Evolutionary conservation across 306 rosid genomes (phyloP).

Genomic region (Medicago arabica): DNA sequence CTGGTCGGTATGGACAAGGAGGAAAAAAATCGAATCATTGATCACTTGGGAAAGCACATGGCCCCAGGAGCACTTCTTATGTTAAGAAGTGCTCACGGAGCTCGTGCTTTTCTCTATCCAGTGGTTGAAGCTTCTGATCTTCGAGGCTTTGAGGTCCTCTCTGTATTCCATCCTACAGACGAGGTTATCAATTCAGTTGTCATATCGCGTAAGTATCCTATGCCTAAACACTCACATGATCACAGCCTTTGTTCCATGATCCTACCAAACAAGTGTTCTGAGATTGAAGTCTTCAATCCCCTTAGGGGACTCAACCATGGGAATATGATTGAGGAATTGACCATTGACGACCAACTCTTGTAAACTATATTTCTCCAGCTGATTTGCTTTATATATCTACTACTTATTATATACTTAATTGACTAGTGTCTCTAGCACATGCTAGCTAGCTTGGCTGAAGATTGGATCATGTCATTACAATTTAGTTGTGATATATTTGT

Average conservation of each 20-base stretch:
- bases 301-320: conserved; percentile 55
- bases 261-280: conserved; percentile 67
- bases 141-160: conserved; percentile 73
- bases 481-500: conserved; percentile 15
- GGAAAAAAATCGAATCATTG: conserved; percentile 58
- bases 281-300: conserved; percentile 64
- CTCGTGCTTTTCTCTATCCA: conserved; percentile 88
- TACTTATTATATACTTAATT: conserved; percentile 12
- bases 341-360: conserved; percentile 56
- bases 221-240: conserved; percentile 45
- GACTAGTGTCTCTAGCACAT: conserved; percentile 22
- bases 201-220: conserved; percentile 62
- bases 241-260: conserved; percentile 49
- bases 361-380: conserved; percentile 14
- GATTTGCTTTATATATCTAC: conserved; percentile 11
- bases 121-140: conserved; percentile 73
- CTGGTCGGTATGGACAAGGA: conserved; percentile 84
- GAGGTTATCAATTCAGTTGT: conserved; percentile 84
- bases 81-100: conserved; percentile 91
- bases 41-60: conserved; percentile 72
- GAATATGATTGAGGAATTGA: conserved; percentile 68
- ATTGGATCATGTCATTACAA: conserved; percentile 37
- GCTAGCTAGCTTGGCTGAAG: conserved; percentile 30
- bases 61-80: conserved; percentile 70
- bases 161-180: conserved; percentile 79